Conservation (phyloP, 257 asterid genomes). For the Ligustrum vulgare region DNA sequence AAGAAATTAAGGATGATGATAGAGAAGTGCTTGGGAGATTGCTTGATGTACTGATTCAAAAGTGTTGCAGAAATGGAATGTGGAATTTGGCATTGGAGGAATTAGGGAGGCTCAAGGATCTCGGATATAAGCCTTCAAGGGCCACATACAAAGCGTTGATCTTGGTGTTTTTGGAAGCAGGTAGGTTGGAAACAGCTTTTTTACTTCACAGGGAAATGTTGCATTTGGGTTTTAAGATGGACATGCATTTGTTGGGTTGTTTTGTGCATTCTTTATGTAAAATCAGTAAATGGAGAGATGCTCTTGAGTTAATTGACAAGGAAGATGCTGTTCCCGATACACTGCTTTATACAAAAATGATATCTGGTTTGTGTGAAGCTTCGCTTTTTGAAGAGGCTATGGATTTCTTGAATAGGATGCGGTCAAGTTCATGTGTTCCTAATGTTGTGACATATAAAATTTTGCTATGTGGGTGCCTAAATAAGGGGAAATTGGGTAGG, state of each 20-base stretch:
- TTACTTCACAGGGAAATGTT: constrained; percentile 85
- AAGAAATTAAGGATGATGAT: constrained; percentile 64
- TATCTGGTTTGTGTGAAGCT: constrained; percentile 86
- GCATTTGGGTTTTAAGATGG: constrained; percentile 65
- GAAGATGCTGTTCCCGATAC: constrained; percentile 83
- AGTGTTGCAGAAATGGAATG: constrained; percentile 74
- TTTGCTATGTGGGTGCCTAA: constrained; percentile 79
- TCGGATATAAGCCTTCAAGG: constrained; percentile 72
- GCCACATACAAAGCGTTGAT: constrained; percentile 69
- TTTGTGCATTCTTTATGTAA: constrained; percentile 66
- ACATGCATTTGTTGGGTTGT: constrained; percentile 55
- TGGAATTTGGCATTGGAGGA: constrained; percentile 93
- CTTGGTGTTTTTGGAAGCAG: constrained; percentile 70
- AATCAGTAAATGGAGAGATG: constrained; percentile 86
- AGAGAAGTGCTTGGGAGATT: constrained; percentile 65
- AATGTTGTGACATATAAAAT: constrained; percentile 71
- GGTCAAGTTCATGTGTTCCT: constrained; percentile 74
- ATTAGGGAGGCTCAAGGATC: constrained; percentile 81
- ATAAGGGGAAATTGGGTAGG: constrained; percentile 81
- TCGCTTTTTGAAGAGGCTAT: constrained; percentile 91
- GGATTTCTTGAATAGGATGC: constrained; percentile 81
- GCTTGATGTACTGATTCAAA: constrained; percentile 74
- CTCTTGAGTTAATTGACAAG: constrained; percentile 73
- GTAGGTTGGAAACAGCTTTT: constrained; percentile 63
- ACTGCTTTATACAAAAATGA: constrained; percentile 74